phyloP scores from a whole-genome alignment of 2,329 filamentous ascomycete species.

The Pestalotiopsis sp. region DNA sequence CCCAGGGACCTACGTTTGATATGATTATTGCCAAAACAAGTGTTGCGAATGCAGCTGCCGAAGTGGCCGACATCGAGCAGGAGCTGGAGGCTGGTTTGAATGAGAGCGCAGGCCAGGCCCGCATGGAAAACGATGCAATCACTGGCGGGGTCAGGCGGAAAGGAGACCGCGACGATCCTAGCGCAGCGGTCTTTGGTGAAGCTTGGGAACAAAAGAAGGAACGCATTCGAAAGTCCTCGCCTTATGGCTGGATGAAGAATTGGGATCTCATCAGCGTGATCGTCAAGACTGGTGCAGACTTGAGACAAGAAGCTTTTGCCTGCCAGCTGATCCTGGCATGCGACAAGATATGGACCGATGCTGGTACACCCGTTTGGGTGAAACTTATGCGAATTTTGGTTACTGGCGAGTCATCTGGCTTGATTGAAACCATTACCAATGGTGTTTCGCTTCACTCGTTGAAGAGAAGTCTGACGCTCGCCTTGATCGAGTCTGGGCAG shows the following conservation, averaged over 20 bases:
- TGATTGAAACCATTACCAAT: constrained; percentile 87
- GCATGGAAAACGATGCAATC: constrained; percentile 89
- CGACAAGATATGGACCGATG: constrained; percentile 78
- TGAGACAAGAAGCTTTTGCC: constrained; percentile 83
- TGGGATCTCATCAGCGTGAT: constrained; percentile 88
- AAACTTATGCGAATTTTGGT: constrained; percentile 86
- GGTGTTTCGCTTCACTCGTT: constrained; percentile 85
- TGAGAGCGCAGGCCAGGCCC: constrained; percentile 71
- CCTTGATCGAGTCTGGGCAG: constrained; percentile 69
- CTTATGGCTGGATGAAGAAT: constrained; percentile 87
- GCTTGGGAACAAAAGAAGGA: constrained; percentile 84
- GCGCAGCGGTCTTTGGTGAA: constrained; percentile 82
- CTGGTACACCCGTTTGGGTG: constrained; percentile 78
- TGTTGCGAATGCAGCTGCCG: constrained; percentile 42
- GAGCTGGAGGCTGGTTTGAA: constrained; percentile 55
- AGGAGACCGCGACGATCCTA: constrained; percentile 81
- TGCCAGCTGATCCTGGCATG: constrained; percentile 83
- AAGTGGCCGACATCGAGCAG: constrained; percentile 33
- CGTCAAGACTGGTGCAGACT: constrained; percentile 81
- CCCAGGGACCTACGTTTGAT: constrained; percentile 74
- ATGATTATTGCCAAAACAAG: constrained; percentile 76
- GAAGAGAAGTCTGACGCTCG: constrained; percentile 77
- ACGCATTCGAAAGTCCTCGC: constrained; percentile 78
- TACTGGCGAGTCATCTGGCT: constrained; percentile 79
- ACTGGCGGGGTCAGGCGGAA: constrained; percentile 80